These are phyloP conservation scores for Yarrowia sp. DNA, from an alignment of 805 yeast species.

Conservation along the genomic window DNA sequence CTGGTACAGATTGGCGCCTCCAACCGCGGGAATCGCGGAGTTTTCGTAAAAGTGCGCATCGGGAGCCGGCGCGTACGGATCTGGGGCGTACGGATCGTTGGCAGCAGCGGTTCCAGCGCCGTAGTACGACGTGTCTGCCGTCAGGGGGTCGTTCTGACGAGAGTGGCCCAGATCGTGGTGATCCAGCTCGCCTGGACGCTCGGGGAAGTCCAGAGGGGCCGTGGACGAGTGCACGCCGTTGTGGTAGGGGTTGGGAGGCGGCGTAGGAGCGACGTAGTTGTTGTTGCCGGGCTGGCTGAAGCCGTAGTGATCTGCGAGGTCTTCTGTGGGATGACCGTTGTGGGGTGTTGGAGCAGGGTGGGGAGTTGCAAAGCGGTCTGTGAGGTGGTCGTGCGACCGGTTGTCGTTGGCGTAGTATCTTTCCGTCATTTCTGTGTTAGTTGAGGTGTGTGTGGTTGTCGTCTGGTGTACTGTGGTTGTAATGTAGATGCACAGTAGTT, in stretches of 20 bases:
- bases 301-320: conserved; percentile 15
- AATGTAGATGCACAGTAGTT: no score
- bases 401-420: conserved; percentile 24
- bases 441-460: no score
- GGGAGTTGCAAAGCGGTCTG: conserved; percentile 2
- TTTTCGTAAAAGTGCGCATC: conserved; percentile 19
- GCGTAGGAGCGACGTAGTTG: conserved; percentile 2
- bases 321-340: conserved; percentile 4
- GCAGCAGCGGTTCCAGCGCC: background rate
- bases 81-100: conserved; percentile 5
- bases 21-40: background rate
- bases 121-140: background rate
- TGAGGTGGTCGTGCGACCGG: conserved; percentile 20
- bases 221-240: background rate
- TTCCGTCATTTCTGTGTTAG: conserved; percentile 22
- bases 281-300: conserved; percentile 4
- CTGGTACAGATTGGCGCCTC: conserved; percentile 6
- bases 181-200: background rate
- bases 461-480: no score
- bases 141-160: background rate
- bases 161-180: conserved; percentile 12
- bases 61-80: conserved; percentile 5
- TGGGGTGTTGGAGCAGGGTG: background rate
- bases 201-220: background rate
- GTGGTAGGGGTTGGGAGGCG: conserved; percentile 17